Percentiles rank a stretch among this genome's conserved stretches.
These are phyloP conservation scores for Umbilicaria muhlenbergii DNA, from an alignment of 495 filamentous ascomycete genomes.

Conservation along the genomic window DNA sequence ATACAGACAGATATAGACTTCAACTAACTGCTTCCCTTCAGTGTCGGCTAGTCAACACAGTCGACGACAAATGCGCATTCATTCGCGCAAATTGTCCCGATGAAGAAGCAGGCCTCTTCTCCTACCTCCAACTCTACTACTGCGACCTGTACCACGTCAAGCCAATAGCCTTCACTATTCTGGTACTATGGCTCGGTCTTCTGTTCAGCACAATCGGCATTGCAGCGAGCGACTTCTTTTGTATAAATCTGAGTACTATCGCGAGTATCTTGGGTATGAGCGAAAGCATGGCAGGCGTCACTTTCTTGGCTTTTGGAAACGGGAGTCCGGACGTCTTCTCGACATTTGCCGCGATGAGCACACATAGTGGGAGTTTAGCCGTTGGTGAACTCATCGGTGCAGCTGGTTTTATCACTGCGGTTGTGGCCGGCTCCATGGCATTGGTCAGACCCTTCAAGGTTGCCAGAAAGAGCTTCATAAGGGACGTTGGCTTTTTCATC, in stretches of 20 bases:
- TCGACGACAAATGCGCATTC: constrained; percentile 73
- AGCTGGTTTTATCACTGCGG: constrained; percentile 89
- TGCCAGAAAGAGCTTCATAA: constrained; percentile 69
- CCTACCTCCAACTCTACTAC: constrained; percentile 87
- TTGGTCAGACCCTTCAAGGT: constrained; percentile 86
- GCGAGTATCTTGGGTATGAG: constrained; percentile 78
- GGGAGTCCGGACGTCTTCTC: constrained; percentile 99
- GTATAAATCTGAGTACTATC: constrained; percentile 88
- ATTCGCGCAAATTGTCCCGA: constrained; percentile 67
- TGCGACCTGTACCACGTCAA: constrained; percentile 57
- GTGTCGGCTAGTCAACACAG: constrained; percentile 69
- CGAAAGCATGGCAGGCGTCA: constrained; percentile 92
- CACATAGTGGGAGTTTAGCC: constrained; percentile 87
- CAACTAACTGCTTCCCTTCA: constrained; percentile 22
- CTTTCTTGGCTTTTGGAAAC: constrained; percentile 94
- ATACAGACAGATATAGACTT: not conserved
- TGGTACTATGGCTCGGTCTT: constrained; percentile 72
- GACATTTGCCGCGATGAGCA: constrained; percentile 95
- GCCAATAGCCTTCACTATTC: constrained; percentile 58
- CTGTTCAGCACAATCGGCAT: constrained; percentile 98
- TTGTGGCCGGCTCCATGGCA: constrained; percentile 98
- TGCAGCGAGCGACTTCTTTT: constrained; percentile 95
- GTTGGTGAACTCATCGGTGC: constrained; percentile 93
- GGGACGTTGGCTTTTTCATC: constrained; percentile 90
- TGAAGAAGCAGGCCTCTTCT: constrained; percentile 77